phyloP scores from a whole-genome alignment of 495 filamentous ascomycete species.

The Chaetomidium leptoderma region DNA sequence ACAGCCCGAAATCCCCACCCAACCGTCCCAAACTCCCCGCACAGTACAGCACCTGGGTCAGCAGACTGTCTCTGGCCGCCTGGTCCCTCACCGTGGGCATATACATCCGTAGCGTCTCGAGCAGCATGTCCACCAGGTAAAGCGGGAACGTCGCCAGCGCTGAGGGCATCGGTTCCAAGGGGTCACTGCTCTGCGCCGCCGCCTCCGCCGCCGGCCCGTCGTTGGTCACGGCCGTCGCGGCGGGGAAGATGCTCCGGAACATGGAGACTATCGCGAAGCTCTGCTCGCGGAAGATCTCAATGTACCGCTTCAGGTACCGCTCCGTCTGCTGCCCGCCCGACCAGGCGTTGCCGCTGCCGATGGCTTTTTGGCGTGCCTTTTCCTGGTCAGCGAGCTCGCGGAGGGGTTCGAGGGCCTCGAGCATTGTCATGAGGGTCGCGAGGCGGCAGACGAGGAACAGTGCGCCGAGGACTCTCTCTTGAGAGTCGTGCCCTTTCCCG shows the following conservation, averaged over 20 bases:
- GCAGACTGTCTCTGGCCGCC: slow-evolving; percentile 71
- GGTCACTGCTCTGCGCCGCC: slow-evolving; percentile 39
- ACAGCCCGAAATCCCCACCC: slow-evolving; percentile 88
- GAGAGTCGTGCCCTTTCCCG: slow-evolving; percentile 45
- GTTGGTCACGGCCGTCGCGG: slow-evolving; percentile 26
- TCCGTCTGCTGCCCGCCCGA: slow-evolving; percentile 87
- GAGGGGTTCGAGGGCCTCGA: slow-evolving; percentile 81
- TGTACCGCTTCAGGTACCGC: slow-evolving; percentile 87
- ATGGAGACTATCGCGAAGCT: slow-evolving; percentile 92
- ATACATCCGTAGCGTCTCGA: slow-evolving; percentile 72
- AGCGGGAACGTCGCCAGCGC: slow-evolving; percentile 80
- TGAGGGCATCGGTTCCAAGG: slow-evolving; percentile 65
- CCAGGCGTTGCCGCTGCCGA: slow-evolving; percentile 47
- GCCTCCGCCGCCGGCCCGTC: not conserved
- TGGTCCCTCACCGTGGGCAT: slow-evolving; percentile 79
- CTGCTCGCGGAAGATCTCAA: slow-evolving; percentile 98
- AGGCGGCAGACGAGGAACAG: slow-evolving; percentile 86
- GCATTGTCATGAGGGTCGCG: slow-evolving; percentile 69
- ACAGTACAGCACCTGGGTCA: slow-evolving; percentile 95
- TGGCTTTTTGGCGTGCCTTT: slow-evolving; percentile 44
- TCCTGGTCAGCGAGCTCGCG: slow-evolving; percentile 89
- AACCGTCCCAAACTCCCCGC: slow-evolving; percentile 87
- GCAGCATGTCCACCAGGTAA: slow-evolving; percentile 76
- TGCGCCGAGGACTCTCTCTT: slow-evolving; percentile 65
- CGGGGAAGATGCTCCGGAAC: slow-evolving; percentile 83